These are phyloP conservation scores for Mucor circinelloides DNA, from an alignment of 371 early-diverging fungal genomes.

Conservation along the genomic window DNA sequence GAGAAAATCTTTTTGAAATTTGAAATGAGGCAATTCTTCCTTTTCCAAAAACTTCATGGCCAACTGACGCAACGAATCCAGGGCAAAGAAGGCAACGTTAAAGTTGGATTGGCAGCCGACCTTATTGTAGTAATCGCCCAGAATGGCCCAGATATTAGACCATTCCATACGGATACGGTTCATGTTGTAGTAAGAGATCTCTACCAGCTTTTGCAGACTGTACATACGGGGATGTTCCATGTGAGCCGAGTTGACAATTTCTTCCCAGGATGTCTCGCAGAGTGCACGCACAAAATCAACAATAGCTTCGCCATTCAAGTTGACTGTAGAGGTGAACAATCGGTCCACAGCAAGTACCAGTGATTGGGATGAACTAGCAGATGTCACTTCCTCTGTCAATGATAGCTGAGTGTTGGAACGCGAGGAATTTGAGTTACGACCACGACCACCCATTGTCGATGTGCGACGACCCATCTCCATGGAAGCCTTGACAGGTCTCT, in stretches of 20 bases:
- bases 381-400: conserved; percentile 54
- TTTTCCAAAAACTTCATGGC: conserved; percentile 95
- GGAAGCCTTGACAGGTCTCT: conserved; percentile 32
- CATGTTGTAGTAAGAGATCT: conserved; percentile 97
- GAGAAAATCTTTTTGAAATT: conserved; percentile 95
- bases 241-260: conserved; percentile 73
- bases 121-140: conserved; percentile 90
- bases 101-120: conserved; percentile 89
- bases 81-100: conserved; percentile 86
- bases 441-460: conserved; percentile 26
- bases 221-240: conserved; percentile 79
- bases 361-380: conserved; percentile 63
- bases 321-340: conserved; percentile 71
- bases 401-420: conserved; percentile 39
- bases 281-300: conserved; percentile 89
- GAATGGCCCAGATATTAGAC: conserved; percentile 93
- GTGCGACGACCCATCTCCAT: conserved; percentile 42
- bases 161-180: conserved; percentile 95
- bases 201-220: conserved; percentile 90
- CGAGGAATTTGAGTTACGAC: conserved; percentile 18
- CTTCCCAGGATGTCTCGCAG: conserved; percentile 88
- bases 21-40: conserved; percentile 93
- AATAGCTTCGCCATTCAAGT: conserved; percentile 69
- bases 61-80: conserved; percentile 92
- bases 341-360: conserved; percentile 82